phyloP scores from a whole-genome alignment of 164 flowering plant genomes.

The Chimonanthus salicifolius region DNA sequence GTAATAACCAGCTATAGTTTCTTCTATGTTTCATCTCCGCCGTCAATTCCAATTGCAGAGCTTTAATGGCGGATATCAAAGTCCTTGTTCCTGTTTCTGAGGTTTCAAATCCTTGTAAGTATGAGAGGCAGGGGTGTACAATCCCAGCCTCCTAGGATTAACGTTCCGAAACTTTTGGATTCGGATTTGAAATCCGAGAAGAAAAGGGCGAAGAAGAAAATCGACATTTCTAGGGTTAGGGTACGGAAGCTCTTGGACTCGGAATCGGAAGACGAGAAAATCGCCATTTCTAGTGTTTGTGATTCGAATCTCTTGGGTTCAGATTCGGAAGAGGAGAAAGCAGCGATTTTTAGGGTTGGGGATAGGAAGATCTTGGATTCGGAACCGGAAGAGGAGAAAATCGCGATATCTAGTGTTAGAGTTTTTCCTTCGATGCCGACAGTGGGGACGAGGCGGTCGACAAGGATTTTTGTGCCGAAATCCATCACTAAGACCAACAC shows the following conservation, averaged over 20 bases:
- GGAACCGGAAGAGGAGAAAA: slow-evolving; percentile 5
- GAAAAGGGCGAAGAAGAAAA: not conserved
- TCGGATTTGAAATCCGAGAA: slow-evolving; percentile 2
- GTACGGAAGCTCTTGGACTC: slow-evolving; percentile 1
- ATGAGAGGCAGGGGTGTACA: not conserved
- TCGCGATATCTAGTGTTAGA: slow-evolving; percentile 8
- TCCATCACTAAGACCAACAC: slow-evolving; percentile 35
- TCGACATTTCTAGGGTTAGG: slow-evolving; percentile 3
- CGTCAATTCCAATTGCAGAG: not conserved
- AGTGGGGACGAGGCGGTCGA: slow-evolving; percentile 64
- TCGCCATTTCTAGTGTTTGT: slow-evolving; percentile 6
- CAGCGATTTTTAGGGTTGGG: not conserved
- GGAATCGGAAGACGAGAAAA: slow-evolving; percentile 4
- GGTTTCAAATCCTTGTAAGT: not conserved
- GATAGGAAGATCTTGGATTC: not conserved
- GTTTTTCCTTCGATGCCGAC: slow-evolving; percentile 49
- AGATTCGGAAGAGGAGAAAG: not conserved
- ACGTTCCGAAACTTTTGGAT: not conserved
- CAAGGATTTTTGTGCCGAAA: slow-evolving; percentile 58
- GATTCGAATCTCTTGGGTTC: not conserved
- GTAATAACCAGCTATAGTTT: too few relatives aligned
- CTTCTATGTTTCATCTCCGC: not conserved
- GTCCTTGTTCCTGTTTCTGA: not conserved
- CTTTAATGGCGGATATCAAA: not conserved
- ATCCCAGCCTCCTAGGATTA: not conserved